Evolutionary conservation across 2,329 filamentous ascomycete species (phyloP).

Genomic region (Thermomyces lanuginosus): DNA sequence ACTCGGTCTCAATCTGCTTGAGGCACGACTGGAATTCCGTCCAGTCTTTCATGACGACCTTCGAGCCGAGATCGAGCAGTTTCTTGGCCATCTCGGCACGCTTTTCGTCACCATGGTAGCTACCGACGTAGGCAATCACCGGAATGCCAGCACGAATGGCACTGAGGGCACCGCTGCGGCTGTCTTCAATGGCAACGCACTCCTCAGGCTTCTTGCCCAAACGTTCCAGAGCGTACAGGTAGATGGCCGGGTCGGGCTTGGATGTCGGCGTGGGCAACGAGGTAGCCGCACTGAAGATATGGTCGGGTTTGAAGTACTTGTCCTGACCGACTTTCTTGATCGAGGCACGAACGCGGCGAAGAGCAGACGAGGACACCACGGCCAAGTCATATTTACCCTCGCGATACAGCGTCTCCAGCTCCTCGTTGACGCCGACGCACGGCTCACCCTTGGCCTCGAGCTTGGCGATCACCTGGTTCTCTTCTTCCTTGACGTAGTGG

Average conservation of each 20-base stretch:
- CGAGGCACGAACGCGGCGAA: conserved; percentile 60
- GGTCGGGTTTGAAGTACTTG: conserved; percentile 59
- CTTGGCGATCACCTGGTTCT: conserved; percentile 70
- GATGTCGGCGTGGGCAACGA: conserved; percentile 63
- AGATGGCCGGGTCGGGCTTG: conserved; percentile 84
- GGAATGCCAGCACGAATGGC: conserved; percentile 63
- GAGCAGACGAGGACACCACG: conserved; percentile 66
- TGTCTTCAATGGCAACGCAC: conserved; percentile 73
- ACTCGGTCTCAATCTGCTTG: conserved; percentile 23
- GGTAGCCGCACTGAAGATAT: conserved; percentile 68
- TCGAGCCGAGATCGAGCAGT: conserved; percentile 45
- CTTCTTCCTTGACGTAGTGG: conserved; percentile 57
- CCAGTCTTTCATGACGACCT: conserved; percentile 41
- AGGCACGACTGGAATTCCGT: conserved; percentile 29
- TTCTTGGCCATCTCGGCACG: conserved; percentile 48
- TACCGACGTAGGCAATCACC: conserved; percentile 71
- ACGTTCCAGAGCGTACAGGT: conserved; percentile 58
- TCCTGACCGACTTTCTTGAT: conserved; percentile 65
- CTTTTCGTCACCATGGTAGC: conserved; percentile 46
- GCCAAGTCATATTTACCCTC: conserved; percentile 53
- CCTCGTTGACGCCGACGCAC: conserved; percentile 51
- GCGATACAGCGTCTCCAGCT: conserved; percentile 48
- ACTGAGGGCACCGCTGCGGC: conserved; percentile 66
- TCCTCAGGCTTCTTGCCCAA: conserved; percentile 56
- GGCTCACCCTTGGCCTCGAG: conserved; percentile 51